Conservation (phyloP, 148 eudicot genomes). For the Fallopia convolvulus region DNA sequence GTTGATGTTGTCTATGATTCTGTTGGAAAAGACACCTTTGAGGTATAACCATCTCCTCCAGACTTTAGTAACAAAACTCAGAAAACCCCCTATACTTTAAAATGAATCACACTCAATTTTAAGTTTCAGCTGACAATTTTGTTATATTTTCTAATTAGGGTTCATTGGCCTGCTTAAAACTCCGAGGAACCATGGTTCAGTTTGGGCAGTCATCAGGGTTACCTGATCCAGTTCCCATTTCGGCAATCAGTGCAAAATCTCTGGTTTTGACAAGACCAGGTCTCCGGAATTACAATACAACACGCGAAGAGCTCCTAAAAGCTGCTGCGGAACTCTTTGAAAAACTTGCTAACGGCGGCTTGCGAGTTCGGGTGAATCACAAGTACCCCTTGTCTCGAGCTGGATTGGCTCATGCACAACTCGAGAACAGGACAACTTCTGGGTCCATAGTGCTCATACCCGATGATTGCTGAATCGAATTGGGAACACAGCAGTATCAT, state of each 20-base stretch:
- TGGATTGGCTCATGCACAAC: conserved; percentile 68
- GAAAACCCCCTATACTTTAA: too few relatives aligned
- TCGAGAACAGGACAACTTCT: conserved; percentile 58
- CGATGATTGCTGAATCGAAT: conserved; percentile 19
- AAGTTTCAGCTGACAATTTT: too few relatives aligned
- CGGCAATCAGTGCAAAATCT: conserved; percentile 63
- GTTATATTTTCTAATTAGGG: conserved; percentile 32
- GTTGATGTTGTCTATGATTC: conserved; percentile 90
- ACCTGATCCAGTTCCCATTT: conserved; percentile 60
- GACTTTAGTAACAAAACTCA: too few relatives aligned
- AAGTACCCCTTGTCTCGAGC: conserved; percentile 69
- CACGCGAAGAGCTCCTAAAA: conserved; percentile 62
- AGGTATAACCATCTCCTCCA: conserved; percentile 32
- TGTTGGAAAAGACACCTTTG: conserved; percentile 79
- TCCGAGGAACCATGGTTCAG: conserved; percentile 62
- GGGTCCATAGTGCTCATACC: conserved; percentile 86
- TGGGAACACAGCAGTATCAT: not conserved
- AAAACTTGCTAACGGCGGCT: conserved; percentile 43
- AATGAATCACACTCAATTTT: too few relatives aligned
- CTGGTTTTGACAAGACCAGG: conserved; percentile 67
- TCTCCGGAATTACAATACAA: conserved; percentile 41
- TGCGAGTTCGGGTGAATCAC: conserved; percentile 60
- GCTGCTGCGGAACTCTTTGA: conserved; percentile 63
- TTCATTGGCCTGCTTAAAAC: conserved; percentile 69
- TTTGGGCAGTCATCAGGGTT: conserved; percentile 75